Evolutionary conservation across 139 green algal species (phyloP).

Genomic region (Haematococcus sp.): DNA sequence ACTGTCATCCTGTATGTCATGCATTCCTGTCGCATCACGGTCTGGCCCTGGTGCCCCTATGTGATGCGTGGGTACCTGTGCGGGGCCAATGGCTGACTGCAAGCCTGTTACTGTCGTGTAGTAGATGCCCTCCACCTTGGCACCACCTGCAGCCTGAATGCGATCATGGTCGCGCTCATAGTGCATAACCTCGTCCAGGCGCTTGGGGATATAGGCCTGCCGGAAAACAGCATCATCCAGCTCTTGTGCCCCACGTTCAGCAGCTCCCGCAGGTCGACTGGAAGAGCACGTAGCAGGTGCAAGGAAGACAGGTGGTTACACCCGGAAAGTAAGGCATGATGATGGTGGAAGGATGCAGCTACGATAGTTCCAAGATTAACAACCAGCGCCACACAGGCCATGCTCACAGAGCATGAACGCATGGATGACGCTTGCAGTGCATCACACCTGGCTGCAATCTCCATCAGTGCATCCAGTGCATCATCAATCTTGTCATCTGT

Average conservation of each 20-base stretch:
- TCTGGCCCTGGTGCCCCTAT: neutral
- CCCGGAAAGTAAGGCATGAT: too few relatives aligned
- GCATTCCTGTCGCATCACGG: neutral
- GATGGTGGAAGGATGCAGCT: too few relatives aligned
- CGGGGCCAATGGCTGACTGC: constrained; percentile 57
- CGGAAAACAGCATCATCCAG: constrained; percentile 71
- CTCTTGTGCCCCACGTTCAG: constrained; percentile 4
- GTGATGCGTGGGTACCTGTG: constrained; percentile 10
- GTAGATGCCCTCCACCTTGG: constrained; percentile 89
- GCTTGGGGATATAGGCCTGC: constrained; percentile 92
- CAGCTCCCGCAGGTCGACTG: constrained; percentile 44
- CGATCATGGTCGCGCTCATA: constrained; percentile 84
- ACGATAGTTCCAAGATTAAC: too few relatives aligned
- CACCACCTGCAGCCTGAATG: constrained; percentile 38
- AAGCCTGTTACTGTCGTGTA: constrained; percentile 88
- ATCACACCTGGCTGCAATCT: constrained; percentile 58
- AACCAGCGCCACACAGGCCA: too few relatives aligned
- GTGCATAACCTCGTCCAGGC: constrained; percentile 79
- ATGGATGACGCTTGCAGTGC: too few relatives aligned
- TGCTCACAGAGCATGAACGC: too few relatives aligned
- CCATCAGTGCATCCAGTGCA: constrained; percentile 74
- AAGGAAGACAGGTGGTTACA: too few relatives aligned
- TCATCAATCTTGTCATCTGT: constrained; percentile 74
- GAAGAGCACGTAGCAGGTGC: neutral
- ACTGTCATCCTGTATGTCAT: neutral